Base-by-base conservation (phyloP, 2,329 filamentous ascomycete species). In the Coleophoma crateriformis region DNA sequence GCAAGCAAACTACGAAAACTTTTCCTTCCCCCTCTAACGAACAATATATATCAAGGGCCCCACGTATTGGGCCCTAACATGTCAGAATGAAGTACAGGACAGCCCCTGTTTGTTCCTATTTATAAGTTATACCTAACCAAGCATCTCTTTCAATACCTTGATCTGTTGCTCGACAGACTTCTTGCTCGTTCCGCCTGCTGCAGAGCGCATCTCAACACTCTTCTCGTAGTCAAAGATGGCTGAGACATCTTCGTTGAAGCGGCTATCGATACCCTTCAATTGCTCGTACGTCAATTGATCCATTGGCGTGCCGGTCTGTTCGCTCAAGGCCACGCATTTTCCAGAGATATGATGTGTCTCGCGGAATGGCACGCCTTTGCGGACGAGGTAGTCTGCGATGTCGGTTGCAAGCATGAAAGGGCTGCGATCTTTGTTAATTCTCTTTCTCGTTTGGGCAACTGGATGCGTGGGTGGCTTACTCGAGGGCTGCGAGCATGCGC, bases 281-380 rank as follows among this genome's bases (percentile, higher is more conserved):
- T 90, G 79, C 65, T 83, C 77, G 41, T 84, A 70, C 0, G 74
- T 78, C 39, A 91, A 72, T 62, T 87, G 72, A 61, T 89, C 82
- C 81, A 90, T 90, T 7, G 83, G 78, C 4, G 78, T 78, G 32
- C 73, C 75, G 51, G 78, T 74, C 56, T 82, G 72, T 68, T 92
- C 87, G 0, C 84, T 82, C 45, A 87, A 69, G n/a, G 85, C 83
- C 4, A 92, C 87, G 2, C 83, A 80, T 38, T 80, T 78, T 1
- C 88, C 86, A 6, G 84, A 84, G 60, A 90, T 87, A 67, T 90
- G 87, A 61, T 91, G 87, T 1, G 86, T 87, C 71, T 91, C 85
- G 32, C 87, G 78, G 76, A 91, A 94, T 11, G 87, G 87, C 14
- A 90, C 83, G 34, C 81, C 82, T 65, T 81, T 83, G 50, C 76